Evolutionary conservation across 1,284 basidiomycete genomes (phyloP).

Genomic region (Violaceomyces palustris): DNA sequence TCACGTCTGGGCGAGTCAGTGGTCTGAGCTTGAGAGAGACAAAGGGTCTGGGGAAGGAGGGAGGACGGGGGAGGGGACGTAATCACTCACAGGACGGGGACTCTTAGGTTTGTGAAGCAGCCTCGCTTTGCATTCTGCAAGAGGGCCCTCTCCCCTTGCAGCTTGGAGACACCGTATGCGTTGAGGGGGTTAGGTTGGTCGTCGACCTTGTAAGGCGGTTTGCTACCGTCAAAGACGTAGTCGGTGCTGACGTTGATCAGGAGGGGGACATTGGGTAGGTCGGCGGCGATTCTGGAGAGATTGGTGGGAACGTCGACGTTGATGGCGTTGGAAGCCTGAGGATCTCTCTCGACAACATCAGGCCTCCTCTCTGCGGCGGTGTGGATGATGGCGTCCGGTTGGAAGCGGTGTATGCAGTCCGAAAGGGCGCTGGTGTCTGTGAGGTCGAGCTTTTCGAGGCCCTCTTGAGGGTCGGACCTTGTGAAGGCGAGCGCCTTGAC

Average conservation of each 20-base stretch:
- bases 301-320: conserved; percentile 56
- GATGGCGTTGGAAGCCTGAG: conserved; percentile 55
- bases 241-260: conserved; percentile 57
- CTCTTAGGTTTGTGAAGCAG: conserved; percentile 52
- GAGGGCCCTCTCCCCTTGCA: conserved; percentile 51
- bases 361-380: conserved; percentile 57
- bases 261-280: conserved; percentile 40
- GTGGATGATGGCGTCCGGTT: conserved; percentile 56
- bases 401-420: conserved; percentile 50
- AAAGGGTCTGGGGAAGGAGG: background rate
- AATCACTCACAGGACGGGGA: conserved; percentile 54
- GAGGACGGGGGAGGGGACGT: too few species aligned
- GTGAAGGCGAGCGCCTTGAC: conserved; percentile 53
- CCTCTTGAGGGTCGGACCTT: conserved; percentile 50
- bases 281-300: conserved; percentile 38
- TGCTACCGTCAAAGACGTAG: conserved; percentile 52
- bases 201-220: conserved; percentile 56
- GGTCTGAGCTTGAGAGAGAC: background rate
- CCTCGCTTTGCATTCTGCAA: conserved; percentile 24
- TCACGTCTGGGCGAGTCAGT: too few species aligned
- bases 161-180: conserved; percentile 54
- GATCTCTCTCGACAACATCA: conserved; percentile 52
- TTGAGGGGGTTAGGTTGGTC: conserved; percentile 56
- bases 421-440: conserved; percentile 54
- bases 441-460: conserved; percentile 55